A percentile compares a stretch with the other conserved stretches of the same genome.
Conservation (phyloP, 1,139 yeast genomes). For the Suhomyces panamericanus region DNA sequence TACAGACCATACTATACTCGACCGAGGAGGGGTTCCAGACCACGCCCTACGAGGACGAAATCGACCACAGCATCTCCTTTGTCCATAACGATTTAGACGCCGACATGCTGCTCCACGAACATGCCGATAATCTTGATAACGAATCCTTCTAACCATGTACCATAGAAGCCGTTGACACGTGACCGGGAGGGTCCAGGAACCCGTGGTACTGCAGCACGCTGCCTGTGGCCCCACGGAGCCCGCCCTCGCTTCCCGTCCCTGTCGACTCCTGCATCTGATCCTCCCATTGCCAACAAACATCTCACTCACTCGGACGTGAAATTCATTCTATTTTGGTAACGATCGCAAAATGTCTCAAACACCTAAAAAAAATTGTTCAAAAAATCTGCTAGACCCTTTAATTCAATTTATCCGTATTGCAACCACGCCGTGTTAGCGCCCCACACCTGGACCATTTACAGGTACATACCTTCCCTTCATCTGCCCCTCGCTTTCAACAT, state of each 20-base stretch:
- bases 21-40: slow-evolving; percentile 76
- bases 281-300: background rate
- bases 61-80: slow-evolving; percentile 3
- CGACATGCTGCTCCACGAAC: slow-evolving; percentile 8
- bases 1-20: slow-evolving; percentile 74
- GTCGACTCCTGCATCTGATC: background rate
- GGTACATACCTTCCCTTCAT: background rate
- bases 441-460: background rate
- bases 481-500: background rate
- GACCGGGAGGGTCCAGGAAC: background rate
- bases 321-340: background rate
- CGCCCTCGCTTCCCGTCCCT: background rate
- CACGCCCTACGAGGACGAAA: slow-evolving; percentile 18
- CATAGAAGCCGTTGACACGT: background rate
- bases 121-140: slow-evolving; percentile 10
- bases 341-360: slow-evolving; percentile 7
- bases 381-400: slow-evolving; percentile 5
- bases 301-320: background rate
- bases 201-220: too few species aligned
- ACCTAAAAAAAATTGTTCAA: slow-evolving; percentile 5
- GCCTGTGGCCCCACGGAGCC: too few species aligned
- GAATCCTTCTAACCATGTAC: slow-evolving; percentile 11
- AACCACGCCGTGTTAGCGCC: background rate
- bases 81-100: slow-evolving; percentile 8
- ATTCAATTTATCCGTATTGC: background rate